Evolutionary conservation across 345 rosid genomes (phyloP), one percentile per base, ranked within the genome.

Genomic region (Cardiospermum halicacabum): DNA sequence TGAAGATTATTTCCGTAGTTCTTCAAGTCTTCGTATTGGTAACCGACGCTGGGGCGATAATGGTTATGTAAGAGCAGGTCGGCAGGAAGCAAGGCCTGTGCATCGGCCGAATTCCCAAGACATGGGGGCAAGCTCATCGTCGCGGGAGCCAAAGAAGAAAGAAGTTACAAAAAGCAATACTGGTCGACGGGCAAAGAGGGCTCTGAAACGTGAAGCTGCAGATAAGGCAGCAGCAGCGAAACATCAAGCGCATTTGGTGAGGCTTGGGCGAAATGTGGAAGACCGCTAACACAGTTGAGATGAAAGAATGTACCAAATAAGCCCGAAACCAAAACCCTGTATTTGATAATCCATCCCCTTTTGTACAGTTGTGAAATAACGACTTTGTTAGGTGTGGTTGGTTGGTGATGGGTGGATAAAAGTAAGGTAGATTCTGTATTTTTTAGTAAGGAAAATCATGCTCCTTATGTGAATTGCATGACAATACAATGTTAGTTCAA

Each of bases 21-120:
- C 85, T 1, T 68, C 89, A 11, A 83, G 74, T 67, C 74, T 85
- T 54, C 83, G 95, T 24, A 79, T 90, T 5, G 96, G 97, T 18
- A 93, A 90, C 56, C 70, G 97, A 21, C 82, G 96, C 66, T 90
- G 97, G 99, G 99, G 99, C 30, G 95, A 91, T 70, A 93, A 87
- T 61, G 96, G 97, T 24, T 90, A 80, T 54, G 97, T 93, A 40
- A 81, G 95, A 69, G 80, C 85, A 19, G 99, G 97, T 15, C 89
- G 82, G 32, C 95, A 80, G 72, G 92, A 93, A 85, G 96, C 89
- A 43, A 84, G 92, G 71, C 99, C 92, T 21, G 82, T 73, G 13
- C 42, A 45, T 45, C 77, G 66, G 40, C 65, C 80, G 39, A 74
- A 64, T 51, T 51, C 34, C 57, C 83, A 72, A 51, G 81, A 74